Evolutionary conservation across 129 eudicot species (phyloP).

Genomic region (Escallonia herrerae): DNA sequence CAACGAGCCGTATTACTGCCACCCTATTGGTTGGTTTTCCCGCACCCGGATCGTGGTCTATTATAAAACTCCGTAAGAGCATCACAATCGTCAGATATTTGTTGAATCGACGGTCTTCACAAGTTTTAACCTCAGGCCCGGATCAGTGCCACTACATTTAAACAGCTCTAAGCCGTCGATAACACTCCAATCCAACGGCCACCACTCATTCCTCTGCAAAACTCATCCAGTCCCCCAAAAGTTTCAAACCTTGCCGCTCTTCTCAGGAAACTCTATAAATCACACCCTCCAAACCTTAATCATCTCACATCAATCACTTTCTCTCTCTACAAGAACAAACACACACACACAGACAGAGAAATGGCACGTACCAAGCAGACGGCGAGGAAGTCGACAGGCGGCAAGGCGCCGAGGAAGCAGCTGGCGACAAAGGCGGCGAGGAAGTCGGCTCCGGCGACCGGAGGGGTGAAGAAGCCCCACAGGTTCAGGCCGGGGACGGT

Average conservation of each 20-base stretch:
- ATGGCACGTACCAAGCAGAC: slow-evolving; percentile 61
- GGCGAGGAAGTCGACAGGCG: slow-evolving; percentile 51
- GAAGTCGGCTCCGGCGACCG: slow-evolving; percentile 54
- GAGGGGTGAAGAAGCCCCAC: slow-evolving; percentile 59
- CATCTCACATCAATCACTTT: neutral
- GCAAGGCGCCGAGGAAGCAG: slow-evolving; percentile 53
- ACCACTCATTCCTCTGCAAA: neutral
- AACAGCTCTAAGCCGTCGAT: slow-evolving; percentile 4
- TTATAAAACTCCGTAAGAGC: too few species aligned
- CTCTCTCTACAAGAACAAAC: neutral
- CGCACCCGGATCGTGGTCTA: too few species aligned
- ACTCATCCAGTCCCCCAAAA: neutral
- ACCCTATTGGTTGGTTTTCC: too few species aligned
- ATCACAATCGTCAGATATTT: too few species aligned
- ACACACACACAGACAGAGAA: neutral
- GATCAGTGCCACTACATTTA: neutral
- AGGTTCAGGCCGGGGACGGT: slow-evolving; percentile 53
- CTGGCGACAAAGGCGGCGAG: slow-evolving; percentile 42
- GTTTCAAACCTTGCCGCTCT: slow-evolving; percentile 16
- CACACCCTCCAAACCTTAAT: slow-evolving; percentile 1
- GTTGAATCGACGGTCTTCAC: too few species aligned
- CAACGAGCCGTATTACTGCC: too few species aligned
- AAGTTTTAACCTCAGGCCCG: too few species aligned
- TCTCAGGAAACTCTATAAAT: neutral
- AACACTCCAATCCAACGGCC: slow-evolving; percentile 11